Base-by-base conservation (phyloP, 306 rosid genomes). In the Vigna unguiculata region DNA sequence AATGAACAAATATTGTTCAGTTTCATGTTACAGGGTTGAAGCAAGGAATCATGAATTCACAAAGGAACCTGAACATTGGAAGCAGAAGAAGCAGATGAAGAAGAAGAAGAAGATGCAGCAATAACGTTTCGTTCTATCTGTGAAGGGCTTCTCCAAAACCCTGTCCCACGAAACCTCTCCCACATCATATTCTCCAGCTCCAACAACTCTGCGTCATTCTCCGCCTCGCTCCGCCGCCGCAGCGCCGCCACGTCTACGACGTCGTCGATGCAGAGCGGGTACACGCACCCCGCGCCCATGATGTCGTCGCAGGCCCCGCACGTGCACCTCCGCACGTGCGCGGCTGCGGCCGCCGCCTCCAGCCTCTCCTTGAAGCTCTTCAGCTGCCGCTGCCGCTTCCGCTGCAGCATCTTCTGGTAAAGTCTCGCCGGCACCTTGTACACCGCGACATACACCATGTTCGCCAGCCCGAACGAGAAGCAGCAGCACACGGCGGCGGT, bases 101-200 rank as follows among this genome's bases (percentile, higher is more conserved):
- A 6, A 58, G 15, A 7, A 59, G 81, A 64, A 41, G 6, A 0
- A 20, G 12, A 15, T 5, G 6, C 0, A 32, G 0, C 1, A 1
- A 22, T 1, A 3, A 43, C 15, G 15, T 43, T 43, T 10, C 3
- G 14, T 11, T 43, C 90, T 75, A 88, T 88, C 79, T 84, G 92
- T 4, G 97, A 92, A 1, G 88, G 84, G 53, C 99, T 95, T 77
- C 97, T 88, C 99, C 99, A 95, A 55, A 95, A 95, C 0, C 99
- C 99, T 16, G 88, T 65, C 1, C 81, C 17, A 70, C 82, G 83
- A 49, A 95, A 95, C 74, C 43, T 84, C 2, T 89, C 91, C 97
- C 97, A 92, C 99, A 95, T 95, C 88, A 92, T 97, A 69, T 86
- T 87, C 83, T 92, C 99, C 40, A 95, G 74, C 30, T 87, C 87